A percentile compares a stretch with the other conserved stretches of the same genome.
Evolutionary conservation across 805 yeast species (phyloP).

Genomic region (Cyberlindnera nakhonratchasimensis): DNA sequence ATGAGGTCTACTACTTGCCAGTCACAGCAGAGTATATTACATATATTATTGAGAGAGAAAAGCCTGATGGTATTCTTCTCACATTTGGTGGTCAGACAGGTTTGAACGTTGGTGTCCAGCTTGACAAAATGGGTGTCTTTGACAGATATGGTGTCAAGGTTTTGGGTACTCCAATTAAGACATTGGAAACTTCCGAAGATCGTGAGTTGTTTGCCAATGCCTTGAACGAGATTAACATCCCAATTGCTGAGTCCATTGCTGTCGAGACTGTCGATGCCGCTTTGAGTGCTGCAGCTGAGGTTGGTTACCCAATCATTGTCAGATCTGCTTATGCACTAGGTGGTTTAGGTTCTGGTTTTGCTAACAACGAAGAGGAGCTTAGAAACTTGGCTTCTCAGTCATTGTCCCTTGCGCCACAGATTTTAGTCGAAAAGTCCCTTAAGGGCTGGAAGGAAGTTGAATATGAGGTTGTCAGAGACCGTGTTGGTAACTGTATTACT

Average conservation of each 20-base stretch:
- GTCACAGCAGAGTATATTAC: slow-evolving; percentile 96
- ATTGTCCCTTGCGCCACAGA: slow-evolving; percentile 87
- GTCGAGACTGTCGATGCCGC: slow-evolving; percentile 94
- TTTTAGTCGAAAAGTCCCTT: slow-evolving; percentile 91
- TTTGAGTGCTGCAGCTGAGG: slow-evolving; percentile 76
- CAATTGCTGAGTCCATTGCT: slow-evolving; percentile 95
- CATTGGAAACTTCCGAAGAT: slow-evolving; percentile 95
- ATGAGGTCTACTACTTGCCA: slow-evolving; percentile 91
- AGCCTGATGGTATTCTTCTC: slow-evolving; percentile 91
- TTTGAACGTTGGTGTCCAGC: slow-evolving; percentile 90
- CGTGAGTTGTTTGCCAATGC: slow-evolving; percentile 96
- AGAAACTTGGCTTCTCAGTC: slow-evolving; percentile 87
- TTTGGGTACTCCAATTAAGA: slow-evolving; percentile 94
- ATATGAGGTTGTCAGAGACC: slow-evolving; percentile 96
- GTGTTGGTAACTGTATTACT: slow-evolving; percentile 94
- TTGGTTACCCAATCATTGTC: slow-evolving; percentile 95
- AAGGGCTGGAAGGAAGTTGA: slow-evolving; percentile 99
- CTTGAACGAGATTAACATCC: slow-evolving; percentile 89
- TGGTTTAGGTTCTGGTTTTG: slow-evolving; percentile 97
- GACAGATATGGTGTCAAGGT: slow-evolving; percentile 90
- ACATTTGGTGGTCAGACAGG: slow-evolving; percentile 99
- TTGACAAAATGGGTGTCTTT: slow-evolving; percentile 92
- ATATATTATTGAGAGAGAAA: slow-evolving; percentile 91
- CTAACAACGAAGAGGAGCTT: slow-evolving; percentile 76
- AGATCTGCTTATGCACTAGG: slow-evolving; percentile 97